Conservation (phyloP, 2,329 filamentous ascomycete species). For the Hypoxylon sp. region DNA sequence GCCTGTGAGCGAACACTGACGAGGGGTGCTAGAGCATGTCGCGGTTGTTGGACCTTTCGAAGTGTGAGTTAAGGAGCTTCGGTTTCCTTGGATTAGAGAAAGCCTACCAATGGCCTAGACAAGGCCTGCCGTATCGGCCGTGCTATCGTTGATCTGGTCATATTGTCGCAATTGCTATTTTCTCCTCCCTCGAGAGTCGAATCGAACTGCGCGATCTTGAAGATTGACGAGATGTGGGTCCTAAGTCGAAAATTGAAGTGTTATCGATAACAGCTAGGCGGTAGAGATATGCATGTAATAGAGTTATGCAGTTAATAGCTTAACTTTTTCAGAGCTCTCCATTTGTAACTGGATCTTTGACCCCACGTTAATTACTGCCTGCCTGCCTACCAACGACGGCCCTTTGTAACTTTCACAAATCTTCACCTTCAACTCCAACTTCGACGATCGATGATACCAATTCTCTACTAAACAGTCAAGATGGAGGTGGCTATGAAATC, state of each 20-base stretch:
- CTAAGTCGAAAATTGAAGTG: slow-evolving; percentile 45
- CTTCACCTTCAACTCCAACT: not conserved
- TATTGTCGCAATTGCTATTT: slow-evolving; percentile 46
- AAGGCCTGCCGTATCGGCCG: slow-evolving; percentile 53
- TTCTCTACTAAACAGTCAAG: slow-evolving; percentile 42
- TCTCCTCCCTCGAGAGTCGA: slow-evolving; percentile 36
- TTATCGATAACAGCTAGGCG: slow-evolving; percentile 49
- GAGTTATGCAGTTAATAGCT: slow-evolving; percentile 30
- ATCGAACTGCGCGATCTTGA: slow-evolving; percentile 38
- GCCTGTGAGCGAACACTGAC: slow-evolving; percentile 48
- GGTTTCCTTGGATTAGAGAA: not conserved
- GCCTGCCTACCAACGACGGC: not conserved
- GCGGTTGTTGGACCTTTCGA: slow-evolving; percentile 48
- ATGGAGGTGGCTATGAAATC: slow-evolving; percentile 72
- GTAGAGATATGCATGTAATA: slow-evolving; percentile 20
- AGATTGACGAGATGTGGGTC: slow-evolving; percentile 38
- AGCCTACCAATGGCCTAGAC: slow-evolving; percentile 51
- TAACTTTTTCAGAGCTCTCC: slow-evolving; percentile 26
- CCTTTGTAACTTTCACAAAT: slow-evolving; percentile 15
- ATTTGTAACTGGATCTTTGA: slow-evolving; percentile 16
- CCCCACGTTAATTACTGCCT: slow-evolving; percentile 26
- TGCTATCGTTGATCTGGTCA: slow-evolving; percentile 52
- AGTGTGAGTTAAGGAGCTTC: slow-evolving; percentile 37
- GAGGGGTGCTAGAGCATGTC: slow-evolving; percentile 47
- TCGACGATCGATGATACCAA: not conserved